Percentiles rank a stretch among this genome's conserved stretches.
Conservation (phyloP, 108 stramenopile genomes). For the Cylindrotheca closterium region DNA sequence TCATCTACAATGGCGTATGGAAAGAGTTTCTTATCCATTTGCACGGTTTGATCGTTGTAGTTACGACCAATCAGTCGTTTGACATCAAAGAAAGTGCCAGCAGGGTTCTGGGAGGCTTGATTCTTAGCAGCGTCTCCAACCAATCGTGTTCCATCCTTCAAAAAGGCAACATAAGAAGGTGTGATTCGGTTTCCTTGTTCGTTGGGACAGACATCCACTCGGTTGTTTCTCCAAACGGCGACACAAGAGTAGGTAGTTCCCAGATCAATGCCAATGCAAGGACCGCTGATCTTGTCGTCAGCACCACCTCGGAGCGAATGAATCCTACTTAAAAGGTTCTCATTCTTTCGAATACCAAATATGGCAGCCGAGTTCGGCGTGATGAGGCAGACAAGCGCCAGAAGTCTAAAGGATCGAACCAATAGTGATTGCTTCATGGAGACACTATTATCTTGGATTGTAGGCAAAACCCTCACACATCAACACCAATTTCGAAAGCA, state of each 20-base stretch:
- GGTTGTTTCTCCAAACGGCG: slow-evolving; percentile 98
- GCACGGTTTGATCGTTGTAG: slow-evolving; percentile 92
- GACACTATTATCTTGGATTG: too few species aligned
- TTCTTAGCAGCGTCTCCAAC: slow-evolving; percentile 97
- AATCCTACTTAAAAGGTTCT: background rate
- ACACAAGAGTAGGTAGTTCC: slow-evolving; percentile 99
- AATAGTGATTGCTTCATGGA: too few species aligned
- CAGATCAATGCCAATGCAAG: slow-evolving; percentile 86
- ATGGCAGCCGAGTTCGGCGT: too few species aligned
- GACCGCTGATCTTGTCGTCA: slow-evolving; percentile 31
- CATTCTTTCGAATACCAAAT: background rate
- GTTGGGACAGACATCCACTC: slow-evolving; percentile 98
- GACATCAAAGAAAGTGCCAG: slow-evolving; percentile 98
- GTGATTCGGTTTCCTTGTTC: slow-evolving; percentile 99
- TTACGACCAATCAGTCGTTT: slow-evolving; percentile 98
- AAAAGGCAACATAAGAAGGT: slow-evolving; percentile 97
- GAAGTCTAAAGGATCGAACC: too few species aligned
- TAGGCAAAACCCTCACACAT: too few species aligned
- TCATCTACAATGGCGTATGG: slow-evolving; percentile 92
- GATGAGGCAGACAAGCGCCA: too few species aligned
- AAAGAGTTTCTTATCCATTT: slow-evolving; percentile 97
- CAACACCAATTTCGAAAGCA: too few species aligned
- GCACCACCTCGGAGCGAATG: slow-evolving; percentile 24
- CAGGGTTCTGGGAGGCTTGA: slow-evolving; percentile 97
- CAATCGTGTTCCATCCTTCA: slow-evolving; percentile 94